Evolutionary conservation across 345 rosid species (phyloP).

Genomic region (Brassica carinata): DNA sequence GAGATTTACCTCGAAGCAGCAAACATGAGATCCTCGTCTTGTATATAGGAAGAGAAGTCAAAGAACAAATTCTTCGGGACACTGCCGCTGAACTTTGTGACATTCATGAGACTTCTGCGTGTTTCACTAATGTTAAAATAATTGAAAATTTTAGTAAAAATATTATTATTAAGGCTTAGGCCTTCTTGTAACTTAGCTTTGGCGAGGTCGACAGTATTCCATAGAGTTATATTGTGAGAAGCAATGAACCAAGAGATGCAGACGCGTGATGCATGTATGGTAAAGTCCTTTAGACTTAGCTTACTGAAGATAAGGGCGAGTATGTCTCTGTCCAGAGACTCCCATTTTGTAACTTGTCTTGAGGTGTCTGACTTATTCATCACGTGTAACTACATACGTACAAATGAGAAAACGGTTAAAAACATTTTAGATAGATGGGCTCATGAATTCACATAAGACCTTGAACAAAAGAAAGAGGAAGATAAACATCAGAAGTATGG

Average conservation of each 20-base stretch:
- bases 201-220: slow-evolving; percentile 1
- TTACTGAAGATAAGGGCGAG: slow-evolving; percentile 5
- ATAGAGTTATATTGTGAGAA: slow-evolving; percentile 20
- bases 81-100: slow-evolving; percentile 9
- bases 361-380: slow-evolving; percentile 9
- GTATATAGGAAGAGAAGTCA: background rate
- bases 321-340: slow-evolving; percentile 10
- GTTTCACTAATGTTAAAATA: background rate
- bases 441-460: background rate
- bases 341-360: slow-evolving; percentile 14
- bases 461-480: background rate
- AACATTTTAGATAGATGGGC: background rate
- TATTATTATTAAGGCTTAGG: background rate
- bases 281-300: slow-evolving; percentile 1
- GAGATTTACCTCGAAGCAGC: no score
- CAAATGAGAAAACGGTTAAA: background rate
- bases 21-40: slow-evolving; percentile 7
- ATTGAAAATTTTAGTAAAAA: background rate
- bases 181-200: background rate
- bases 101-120: background rate
- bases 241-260: slow-evolving; percentile 25
- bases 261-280: slow-evolving; percentile 3
- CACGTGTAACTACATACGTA: background rate
- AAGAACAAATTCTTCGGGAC: slow-evolving; percentile 11
- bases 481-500: background rate